Evolutionary conservation across 2,329 filamentous ascomycete species (phyloP).

Genomic region (Pseudovirgaria hyperparasitica): DNA sequence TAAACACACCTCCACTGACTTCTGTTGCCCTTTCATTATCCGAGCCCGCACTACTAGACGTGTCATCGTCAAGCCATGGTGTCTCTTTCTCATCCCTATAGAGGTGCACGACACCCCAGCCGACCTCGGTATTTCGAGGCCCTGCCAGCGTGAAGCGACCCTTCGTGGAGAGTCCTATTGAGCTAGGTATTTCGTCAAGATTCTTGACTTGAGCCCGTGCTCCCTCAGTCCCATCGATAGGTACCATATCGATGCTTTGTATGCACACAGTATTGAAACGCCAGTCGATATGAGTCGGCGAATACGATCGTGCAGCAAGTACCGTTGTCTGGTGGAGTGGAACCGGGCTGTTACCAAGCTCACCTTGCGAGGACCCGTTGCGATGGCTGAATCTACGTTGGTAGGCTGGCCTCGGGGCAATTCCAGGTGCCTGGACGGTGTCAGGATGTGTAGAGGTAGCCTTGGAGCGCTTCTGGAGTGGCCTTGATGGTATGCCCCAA

Average conservation of each 20-base stretch:
- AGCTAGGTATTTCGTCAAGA: conserved; percentile 25
- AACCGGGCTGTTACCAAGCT: conserved; percentile 22
- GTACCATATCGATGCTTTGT: conserved; percentile 65
- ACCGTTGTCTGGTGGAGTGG: conserved; percentile 24
- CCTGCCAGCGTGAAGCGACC: conserved; percentile 64
- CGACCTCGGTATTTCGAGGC: conserved; percentile 60
- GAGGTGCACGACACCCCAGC: conserved; percentile 88
- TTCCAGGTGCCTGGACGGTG: conserved; percentile 10
- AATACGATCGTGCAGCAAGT: conserved; percentile 9
- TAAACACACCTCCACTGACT: conserved; percentile 16
- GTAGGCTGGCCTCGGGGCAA: conserved; percentile 8
- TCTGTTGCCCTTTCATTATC: conserved; percentile 13
- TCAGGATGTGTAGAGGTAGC: conserved; percentile 9
- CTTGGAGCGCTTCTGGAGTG: conserved; percentile 8
- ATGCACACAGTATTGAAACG: conserved; percentile 68
- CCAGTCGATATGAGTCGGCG: conserved; percentile 49
- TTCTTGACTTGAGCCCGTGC: conserved; percentile 19
- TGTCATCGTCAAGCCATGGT: conserved; percentile 43
- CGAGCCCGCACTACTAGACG: conserved; percentile 25
- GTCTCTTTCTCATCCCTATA: conserved; percentile 78
- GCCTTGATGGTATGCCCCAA: conserved; percentile 16
- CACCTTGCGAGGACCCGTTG: conserved; percentile 20
- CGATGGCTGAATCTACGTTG: conserved; percentile 19
- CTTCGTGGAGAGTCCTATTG: conserved; percentile 61
- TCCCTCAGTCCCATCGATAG: conserved; percentile 17